Base-by-base conservation (phyloP, 306 rosid species). In the Prunus davidiana region DNA sequence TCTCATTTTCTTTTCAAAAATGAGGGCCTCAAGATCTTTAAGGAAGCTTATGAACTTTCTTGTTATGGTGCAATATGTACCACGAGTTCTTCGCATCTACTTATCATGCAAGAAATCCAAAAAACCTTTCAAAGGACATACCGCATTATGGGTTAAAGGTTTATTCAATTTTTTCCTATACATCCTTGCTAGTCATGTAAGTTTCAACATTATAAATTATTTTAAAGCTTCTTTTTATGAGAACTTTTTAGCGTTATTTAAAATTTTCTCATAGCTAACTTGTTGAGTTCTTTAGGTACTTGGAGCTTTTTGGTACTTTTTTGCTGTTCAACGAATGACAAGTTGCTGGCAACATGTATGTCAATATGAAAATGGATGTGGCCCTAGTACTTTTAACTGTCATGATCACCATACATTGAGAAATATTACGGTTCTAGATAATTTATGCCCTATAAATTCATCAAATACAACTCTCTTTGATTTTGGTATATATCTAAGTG, bases 111-210 rank as follows among this genome's bases (percentile, higher is more conserved):
- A 25, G 6, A 32, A 60, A 60, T 24, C 32, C 10, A 1, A 13
- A 10, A 60, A 3, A 7, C 12, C 8, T 60, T 25, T 32, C 12
- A 25, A 28, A 22, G 64, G 25, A 60, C 34, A 60, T 30, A 60
- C 18, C 5, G 32, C 64, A 60, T 22, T 25, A 60, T 60, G 64
- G 64, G 5, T 60, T 60, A 67, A 58, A 57, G 71, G 46, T 60
- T 62, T 50, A 54, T 46, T 77, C 75, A 77, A 77, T 61, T 32
- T 32, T 32, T 32, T 32, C 5, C 38, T 32, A 6, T 32, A 32
- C 38, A 32, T 32, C 38, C 38, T 69, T 69, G 62, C 70, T 12
- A 77, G 81, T 32, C 76, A 77, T 77, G 81, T 77, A 60, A 60
- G 64, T 55, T 46, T 46, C 50, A 46, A 46, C 13, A 46, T 46